Evolutionary conservation across 306 rosid genomes (phyloP).

Genomic region (Fragaria ananassa): DNA sequence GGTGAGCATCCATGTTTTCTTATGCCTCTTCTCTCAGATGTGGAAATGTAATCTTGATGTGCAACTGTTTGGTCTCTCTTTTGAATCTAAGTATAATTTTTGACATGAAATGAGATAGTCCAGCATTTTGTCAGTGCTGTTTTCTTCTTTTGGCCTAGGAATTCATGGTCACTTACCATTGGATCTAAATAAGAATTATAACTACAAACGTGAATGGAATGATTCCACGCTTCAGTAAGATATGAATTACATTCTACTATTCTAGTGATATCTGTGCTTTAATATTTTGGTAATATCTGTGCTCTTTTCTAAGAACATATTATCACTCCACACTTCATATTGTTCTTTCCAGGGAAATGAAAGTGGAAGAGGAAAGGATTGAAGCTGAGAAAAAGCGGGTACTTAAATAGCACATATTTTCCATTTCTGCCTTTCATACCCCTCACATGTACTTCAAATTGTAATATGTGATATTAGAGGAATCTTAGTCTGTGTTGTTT

Average conservation of each 20-base stretch:
- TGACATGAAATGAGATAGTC: background rate
- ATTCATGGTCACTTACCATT: background rate
- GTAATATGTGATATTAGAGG: background rate
- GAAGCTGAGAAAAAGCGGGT: slow-evolving; percentile 94
- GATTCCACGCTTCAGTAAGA: background rate
- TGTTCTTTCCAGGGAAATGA: slow-evolving; percentile 69
- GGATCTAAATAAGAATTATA: background rate
- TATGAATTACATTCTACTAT: background rate
- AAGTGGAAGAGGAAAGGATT: slow-evolving; percentile 84
- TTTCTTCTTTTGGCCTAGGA: background rate
- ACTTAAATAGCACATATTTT: slow-evolving; percentile 14
- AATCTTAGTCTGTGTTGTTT: background rate
- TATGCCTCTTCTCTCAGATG: background rate
- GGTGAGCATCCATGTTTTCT: background rate
- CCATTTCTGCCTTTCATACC: background rate
- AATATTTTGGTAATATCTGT: background rate
- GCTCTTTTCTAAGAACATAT: background rate
- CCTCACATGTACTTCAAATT: background rate
- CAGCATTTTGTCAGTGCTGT: background rate
- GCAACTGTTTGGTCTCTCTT: background rate
- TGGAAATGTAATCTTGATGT: background rate
- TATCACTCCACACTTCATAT: slow-evolving; percentile 16
- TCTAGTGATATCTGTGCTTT: background rate
- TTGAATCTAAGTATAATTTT: background rate
- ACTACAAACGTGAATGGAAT: background rate